These are phyloP conservation scores for Chytridium lagenaria DNA, from an alignment of 371 early-diverging fungal species.

Conservation along the genomic window DNA sequence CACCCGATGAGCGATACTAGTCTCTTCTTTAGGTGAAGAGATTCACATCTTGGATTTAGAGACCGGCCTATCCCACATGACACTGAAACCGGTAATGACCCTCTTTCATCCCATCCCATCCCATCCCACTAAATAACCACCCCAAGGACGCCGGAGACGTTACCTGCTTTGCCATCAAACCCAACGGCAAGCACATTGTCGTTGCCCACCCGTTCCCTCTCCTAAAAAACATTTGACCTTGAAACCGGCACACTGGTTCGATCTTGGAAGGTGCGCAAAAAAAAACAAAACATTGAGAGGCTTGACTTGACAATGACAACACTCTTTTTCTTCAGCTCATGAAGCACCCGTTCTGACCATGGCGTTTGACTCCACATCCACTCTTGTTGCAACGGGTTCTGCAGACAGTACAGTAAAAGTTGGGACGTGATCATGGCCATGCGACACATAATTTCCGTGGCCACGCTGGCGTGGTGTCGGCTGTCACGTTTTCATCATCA, in stretches of 20 bases:
- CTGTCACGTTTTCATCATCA: conserved; percentile 79
- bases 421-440: conserved; percentile 94
- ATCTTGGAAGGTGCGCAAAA: conserved; percentile 67
- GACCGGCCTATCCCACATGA: conserved; percentile 55
- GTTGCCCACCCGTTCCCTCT: conserved; percentile 81
- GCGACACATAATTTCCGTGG: conserved; percentile 95
- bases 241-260: conserved; percentile 67
- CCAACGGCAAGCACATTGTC: conserved; percentile 78
- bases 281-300: background rate
- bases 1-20: conserved; percentile 73
- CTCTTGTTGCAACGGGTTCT: conserved; percentile 94
- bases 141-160: conserved; percentile 83
- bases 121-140: too few relatives aligned
- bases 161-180: conserved; percentile 85
- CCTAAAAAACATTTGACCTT: conserved; percentile 80
- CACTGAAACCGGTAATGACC: background rate
- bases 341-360: conserved; percentile 92
- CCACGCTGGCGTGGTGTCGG: conserved; percentile 87
- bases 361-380: conserved; percentile 86
- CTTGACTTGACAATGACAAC: too few relatives aligned
- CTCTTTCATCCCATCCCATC: too few relatives aligned
- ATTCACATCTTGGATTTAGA: conserved; percentile 77
- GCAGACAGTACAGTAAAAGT: conserved; percentile 94
- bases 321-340: too few relatives aligned
- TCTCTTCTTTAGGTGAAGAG: conserved; percentile 84